Percentiles rank a stretch among this genome's conserved stretches.
Conservation (phyloP, 1,284 basidiomycete species). For the Phellopilus nigrolimitatus region DNA sequence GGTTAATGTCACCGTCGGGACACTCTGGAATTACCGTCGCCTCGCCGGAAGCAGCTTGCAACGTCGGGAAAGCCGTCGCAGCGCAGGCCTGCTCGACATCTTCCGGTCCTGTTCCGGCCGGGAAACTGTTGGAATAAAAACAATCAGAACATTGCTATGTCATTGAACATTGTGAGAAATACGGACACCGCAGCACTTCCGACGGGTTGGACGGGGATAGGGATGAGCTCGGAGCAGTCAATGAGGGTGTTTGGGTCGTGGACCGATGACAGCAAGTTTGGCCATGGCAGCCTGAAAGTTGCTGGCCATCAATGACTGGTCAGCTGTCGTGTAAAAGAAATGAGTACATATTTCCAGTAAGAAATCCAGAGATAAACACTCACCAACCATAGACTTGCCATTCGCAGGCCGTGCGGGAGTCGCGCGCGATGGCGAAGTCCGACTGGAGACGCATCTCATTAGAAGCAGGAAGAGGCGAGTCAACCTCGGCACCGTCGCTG, state of each 20-base stretch:
- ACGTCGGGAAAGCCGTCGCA: constrained; percentile 16
- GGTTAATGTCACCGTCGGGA: constrained; percentile 15
- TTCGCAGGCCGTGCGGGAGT: constrained; percentile 16
- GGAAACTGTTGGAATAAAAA: constrained; percentile 8
- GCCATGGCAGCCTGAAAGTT: constrained; percentile 30
- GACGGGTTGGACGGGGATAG: constrained; percentile 9
- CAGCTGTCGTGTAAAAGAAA: constrained; percentile 1
- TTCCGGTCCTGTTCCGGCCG: constrained; percentile 15
- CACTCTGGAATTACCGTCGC: constrained; percentile 16
- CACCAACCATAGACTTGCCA: constrained; percentile 20
- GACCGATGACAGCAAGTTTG: constrained; percentile 31
- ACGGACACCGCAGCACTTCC: constrained; percentile 10
- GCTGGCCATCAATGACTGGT: constrained; percentile 25
- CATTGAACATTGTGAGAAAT: neutral
- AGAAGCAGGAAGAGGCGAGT: constrained; percentile 11
- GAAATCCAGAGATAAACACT: no score
- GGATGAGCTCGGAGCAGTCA: constrained; percentile 21
- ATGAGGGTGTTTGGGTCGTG: constrained; percentile 23
- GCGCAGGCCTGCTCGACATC: constrained; percentile 14
- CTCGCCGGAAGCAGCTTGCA: constrained; percentile 3
- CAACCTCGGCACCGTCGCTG: constrained; percentile 17
- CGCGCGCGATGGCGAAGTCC: constrained; percentile 21
- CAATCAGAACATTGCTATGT: neutral
- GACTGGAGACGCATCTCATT: constrained; percentile 21
- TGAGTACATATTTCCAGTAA: neutral